Base-by-base conservation (phyloP, 2,329 filamentous ascomycete genomes). In the Fusarium sp. region DNA sequence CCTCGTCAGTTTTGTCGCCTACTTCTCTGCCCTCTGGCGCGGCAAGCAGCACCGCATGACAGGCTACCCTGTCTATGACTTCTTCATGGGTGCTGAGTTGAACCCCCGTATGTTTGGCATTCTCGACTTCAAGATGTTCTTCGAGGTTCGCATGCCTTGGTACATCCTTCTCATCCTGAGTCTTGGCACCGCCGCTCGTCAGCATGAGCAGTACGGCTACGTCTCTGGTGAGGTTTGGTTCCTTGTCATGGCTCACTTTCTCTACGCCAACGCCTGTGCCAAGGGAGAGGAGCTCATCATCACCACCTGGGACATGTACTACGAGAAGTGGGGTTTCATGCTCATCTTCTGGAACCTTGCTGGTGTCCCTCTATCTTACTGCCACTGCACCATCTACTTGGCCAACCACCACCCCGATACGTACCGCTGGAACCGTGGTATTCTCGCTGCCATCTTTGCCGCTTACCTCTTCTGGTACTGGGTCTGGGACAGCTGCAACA, bases 291-390 rank as follows among this genome's bases (percentile, higher is more conserved):
- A 97, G 80, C 87, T 93, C 77, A 97, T 97, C 79, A 87, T 93
- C 61, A 92, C 92, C 10, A 96, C 93, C 49, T 97, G 94, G 91
- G 94, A 97, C 75, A 97, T 97, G 91, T 97, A 96, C 84, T 95
- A 93, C 74, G 94, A 97, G 84, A 97, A 97, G 82, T 94, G 92
- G 88, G 94, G 94, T 52, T 97, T 97, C 84, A 97, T 97, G 94
- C 87, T 97, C 71, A 96, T 96, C 79, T 97, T 97, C 87, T 97
- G 94, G 94, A 97, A 97, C 81, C 84, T 97, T 77, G 93, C 94
- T 46, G 94, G 94, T 71, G 94, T 97, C 26, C 94, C 94, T 15
- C 85, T 97, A 52, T 94, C 90, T 55, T 97, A 97, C 86, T 97
- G 93, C 83, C 94, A 97, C 84, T 96, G 92, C 86, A 95, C 92